phyloP scores from a whole-genome alignment of 2,329 filamentous ascomycete species.

The Alternaria arbusti region DNA sequence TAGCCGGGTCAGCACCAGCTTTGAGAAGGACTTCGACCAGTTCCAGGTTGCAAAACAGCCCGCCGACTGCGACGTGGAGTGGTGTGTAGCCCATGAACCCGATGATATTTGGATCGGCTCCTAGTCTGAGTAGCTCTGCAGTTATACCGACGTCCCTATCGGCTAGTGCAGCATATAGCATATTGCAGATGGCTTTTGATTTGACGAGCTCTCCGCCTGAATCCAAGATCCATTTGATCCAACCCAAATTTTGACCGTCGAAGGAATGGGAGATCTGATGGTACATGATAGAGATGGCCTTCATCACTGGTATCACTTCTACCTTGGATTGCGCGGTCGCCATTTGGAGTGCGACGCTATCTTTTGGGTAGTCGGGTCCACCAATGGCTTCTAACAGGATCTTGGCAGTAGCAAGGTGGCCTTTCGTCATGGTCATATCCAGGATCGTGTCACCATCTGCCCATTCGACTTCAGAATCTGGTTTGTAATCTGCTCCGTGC shows the following conservation, averaged over 20 bases:
- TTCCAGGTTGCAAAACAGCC: constrained; percentile 1
- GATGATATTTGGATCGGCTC: constrained; percentile 19
- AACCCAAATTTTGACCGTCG: constrained; percentile 3
- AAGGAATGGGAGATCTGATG: constrained; percentile 1
- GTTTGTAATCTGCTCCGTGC: constrained; percentile 13
- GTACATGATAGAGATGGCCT: constrained; percentile 19
- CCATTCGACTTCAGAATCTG: neutral
- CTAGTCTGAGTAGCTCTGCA: constrained; percentile 15
- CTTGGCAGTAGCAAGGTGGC: constrained; percentile 10
- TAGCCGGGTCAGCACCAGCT: constrained; percentile 21
- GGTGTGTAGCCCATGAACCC: constrained; percentile 20
- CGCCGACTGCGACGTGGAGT: constrained; percentile 17
- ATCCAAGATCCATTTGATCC: constrained; percentile 29
- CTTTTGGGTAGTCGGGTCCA: constrained; percentile 20
- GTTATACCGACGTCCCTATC: constrained; percentile 15
- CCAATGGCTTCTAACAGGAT: constrained; percentile 24
- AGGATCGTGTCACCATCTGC: constrained; percentile 12
- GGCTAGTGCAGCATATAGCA: constrained; percentile 22
- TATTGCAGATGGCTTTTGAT: constrained; percentile 15
- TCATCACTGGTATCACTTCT: constrained; percentile 18
- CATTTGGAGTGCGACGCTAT: constrained; percentile 27
- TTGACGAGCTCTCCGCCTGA: constrained; percentile 24
- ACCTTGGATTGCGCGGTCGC: constrained; percentile 18
- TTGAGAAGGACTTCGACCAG: constrained; percentile 22
- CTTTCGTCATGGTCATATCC: constrained; percentile 18